Conservation (phyloP, 805 yeast genomes). For the Candida nonsorbophila region DNA sequence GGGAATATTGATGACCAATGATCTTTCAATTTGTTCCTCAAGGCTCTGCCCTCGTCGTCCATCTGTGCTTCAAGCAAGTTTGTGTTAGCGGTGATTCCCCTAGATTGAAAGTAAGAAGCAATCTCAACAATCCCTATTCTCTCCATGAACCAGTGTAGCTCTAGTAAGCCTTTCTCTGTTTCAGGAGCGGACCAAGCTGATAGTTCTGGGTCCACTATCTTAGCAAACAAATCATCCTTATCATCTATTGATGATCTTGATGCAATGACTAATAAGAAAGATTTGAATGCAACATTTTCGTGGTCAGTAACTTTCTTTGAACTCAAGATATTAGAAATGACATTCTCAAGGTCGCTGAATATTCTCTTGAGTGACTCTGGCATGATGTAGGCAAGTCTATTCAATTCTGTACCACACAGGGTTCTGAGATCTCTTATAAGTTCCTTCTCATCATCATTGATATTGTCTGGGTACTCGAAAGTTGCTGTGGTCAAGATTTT, state of each 20-base stretch:
- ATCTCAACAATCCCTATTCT: constrained; percentile 91
- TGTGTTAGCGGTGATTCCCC: constrained; percentile 76
- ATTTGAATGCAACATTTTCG: constrained; percentile 90
- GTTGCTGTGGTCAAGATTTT: constrained; percentile 82
- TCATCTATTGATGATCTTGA: constrained; percentile 73
- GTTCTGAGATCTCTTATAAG: constrained; percentile 82
- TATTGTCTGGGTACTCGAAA: constrained; percentile 63
- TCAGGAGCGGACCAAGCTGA: constrained; percentile 89
- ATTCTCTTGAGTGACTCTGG: constrained; percentile 84
- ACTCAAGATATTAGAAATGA: constrained; percentile 64
- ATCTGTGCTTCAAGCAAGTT: constrained; percentile 72
- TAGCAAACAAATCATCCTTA: constrained; percentile 72
- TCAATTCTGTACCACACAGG: constrained; percentile 90
- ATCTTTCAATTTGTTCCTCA: constrained; percentile 75
- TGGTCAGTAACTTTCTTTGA: constrained; percentile 75
- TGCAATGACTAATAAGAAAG: constrained; percentile 86
- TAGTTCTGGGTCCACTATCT: constrained; percentile 90
- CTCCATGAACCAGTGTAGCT: constrained; percentile 97
- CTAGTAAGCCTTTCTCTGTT: constrained; percentile 83
- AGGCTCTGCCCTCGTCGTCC: constrained; percentile 80
- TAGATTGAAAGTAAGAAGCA: constrained; percentile 79
- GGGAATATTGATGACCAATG: constrained; percentile 96
- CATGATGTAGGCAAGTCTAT: constrained; percentile 89
- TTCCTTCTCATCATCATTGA: constrained; percentile 72
- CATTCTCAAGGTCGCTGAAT: constrained; percentile 76